Conservation (phyloP, 2,329 filamentous ascomycete species). For the Alternaria postmessia region DNA sequence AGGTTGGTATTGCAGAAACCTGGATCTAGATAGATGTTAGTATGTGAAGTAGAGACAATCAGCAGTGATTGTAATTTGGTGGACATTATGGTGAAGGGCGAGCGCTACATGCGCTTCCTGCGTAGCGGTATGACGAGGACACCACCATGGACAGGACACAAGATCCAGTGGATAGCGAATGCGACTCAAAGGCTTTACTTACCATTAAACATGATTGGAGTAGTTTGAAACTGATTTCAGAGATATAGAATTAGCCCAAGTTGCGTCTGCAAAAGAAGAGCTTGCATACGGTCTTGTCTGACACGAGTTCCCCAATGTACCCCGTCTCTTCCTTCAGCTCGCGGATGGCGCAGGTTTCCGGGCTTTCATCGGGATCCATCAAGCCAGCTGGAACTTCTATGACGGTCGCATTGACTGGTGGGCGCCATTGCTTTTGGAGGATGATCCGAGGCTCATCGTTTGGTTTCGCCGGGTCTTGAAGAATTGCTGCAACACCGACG, state of each 20-base stretch:
- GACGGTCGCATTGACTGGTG: constrained; percentile 66
- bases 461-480: constrained; percentile 52
- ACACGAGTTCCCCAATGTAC: constrained; percentile 61
- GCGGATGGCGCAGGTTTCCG: constrained; percentile 65
- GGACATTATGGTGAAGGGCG: neutral
- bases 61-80: too few species aligned
- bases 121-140: too few species aligned
- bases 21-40: constrained; percentile 40
- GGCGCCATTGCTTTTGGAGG: constrained; percentile 64
- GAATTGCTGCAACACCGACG: constrained; percentile 75
- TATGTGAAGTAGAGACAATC: neutral
- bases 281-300: constrained; percentile 27
- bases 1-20: constrained; percentile 55
- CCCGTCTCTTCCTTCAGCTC: constrained; percentile 72
- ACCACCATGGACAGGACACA: neutral
- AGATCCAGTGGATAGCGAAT: neutral
- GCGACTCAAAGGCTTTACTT: constrained; percentile 12
- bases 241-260: neutral
- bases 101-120: too few species aligned
- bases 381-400: constrained; percentile 71
- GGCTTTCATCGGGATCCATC: constrained; percentile 66
- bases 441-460: constrained; percentile 45
- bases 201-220: constrained; percentile 56
- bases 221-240: constrained; percentile 41
- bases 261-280: neutral